These are phyloP conservation scores for Globisporangium irregulare DNA, from an alignment of 352 stramenopile genomes.

Conservation along the genomic window DNA sequence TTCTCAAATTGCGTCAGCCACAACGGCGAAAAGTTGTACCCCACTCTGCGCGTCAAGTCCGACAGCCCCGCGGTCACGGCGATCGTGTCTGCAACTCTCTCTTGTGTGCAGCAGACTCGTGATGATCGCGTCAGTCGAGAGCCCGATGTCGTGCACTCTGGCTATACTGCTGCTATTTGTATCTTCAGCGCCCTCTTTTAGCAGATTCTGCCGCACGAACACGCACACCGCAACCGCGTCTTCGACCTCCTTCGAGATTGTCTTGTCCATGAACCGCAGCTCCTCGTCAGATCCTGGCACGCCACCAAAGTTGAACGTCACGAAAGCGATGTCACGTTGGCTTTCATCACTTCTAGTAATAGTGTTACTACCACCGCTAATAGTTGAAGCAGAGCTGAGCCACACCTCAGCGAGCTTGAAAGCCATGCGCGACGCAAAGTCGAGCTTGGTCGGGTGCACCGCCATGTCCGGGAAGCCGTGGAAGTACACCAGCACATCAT, in stretches of 20 bases:
- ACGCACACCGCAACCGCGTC: slow-evolving; percentile 51
- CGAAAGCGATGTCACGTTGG: slow-evolving; percentile 22
- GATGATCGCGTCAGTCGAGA: slow-evolving; percentile 74
- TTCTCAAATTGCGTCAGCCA: slow-evolving; percentile 42
- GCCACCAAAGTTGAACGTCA: slow-evolving; percentile 71
- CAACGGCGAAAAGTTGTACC: slow-evolving; percentile 50
- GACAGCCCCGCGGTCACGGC: slow-evolving; percentile 56
- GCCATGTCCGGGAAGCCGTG: slow-evolving; percentile 74
- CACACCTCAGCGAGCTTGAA: slow-evolving; percentile 57
- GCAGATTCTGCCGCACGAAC: slow-evolving; percentile 31
- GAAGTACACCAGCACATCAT: slow-evolving; percentile 62
- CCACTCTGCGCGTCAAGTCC: slow-evolving; percentile 43
- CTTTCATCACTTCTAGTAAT: too few species aligned
- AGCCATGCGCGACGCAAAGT: slow-evolving; percentile 55
- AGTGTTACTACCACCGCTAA: background rate
- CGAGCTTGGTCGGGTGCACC: slow-evolving; percentile 50
- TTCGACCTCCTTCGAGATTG: slow-evolving; percentile 49
- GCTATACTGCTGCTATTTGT: background rate
- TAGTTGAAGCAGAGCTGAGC: slow-evolving; percentile 19
- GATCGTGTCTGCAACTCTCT: slow-evolving; percentile 44
- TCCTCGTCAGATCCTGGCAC: slow-evolving; percentile 57
- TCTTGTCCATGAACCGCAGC: slow-evolving; percentile 52
- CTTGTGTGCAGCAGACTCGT: slow-evolving; percentile 47
- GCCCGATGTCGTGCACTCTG: slow-evolving; percentile 55
- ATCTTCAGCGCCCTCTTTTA: slow-evolving; percentile 10